Conservation (phyloP, 2,329 filamentous ascomycete species). For the Trichoderma semiorbis region DNA sequence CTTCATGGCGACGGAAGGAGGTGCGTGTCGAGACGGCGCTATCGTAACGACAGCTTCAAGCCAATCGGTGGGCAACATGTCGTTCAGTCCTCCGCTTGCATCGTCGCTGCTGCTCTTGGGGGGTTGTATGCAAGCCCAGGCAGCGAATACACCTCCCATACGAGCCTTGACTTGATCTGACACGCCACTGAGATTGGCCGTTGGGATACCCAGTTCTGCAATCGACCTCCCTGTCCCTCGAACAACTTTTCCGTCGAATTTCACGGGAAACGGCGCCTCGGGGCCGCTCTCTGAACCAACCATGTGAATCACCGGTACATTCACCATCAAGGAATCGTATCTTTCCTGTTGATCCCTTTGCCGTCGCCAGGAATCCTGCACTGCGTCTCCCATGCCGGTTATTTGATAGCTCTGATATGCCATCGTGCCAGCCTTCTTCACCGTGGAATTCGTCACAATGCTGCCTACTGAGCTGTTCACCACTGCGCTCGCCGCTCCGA, state of each 20-base stretch:
- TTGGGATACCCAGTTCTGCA: conserved; percentile 46
- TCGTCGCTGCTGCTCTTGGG: conserved; percentile 17
- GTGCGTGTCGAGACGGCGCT: conserved; percentile 45
- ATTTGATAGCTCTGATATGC: conserved; percentile 37
- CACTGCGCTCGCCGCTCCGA: conserved; percentile 35
- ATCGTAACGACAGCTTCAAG: conserved; percentile 57
- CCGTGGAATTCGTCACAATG: conserved; percentile 29
- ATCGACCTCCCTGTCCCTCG: conserved; percentile 41
- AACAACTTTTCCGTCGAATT: conserved; percentile 47
- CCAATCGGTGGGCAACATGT: conserved; percentile 46
- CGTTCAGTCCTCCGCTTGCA: conserved; percentile 23
- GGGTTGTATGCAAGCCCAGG: conserved; percentile 52
- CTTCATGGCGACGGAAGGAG: conserved; percentile 45
- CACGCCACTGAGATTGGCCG: conserved; percentile 51
- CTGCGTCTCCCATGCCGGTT: conserved; percentile 26
- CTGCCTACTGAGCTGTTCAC: conserved; percentile 42
- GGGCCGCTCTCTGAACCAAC: conserved; percentile 52
- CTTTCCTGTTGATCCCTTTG: conserved; percentile 27
- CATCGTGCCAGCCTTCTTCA: conserved; percentile 40
- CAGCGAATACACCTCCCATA: conserved; percentile 61
- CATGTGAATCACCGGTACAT: conserved; percentile 33
- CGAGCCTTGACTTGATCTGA: conserved; percentile 51
- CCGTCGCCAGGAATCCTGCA: conserved; percentile 36
- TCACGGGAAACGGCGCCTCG: conserved; percentile 50
- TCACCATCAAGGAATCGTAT: conserved; percentile 36